These are phyloP conservation scores for Clonostachys rhizophaga DNA, from an alignment of 2,329 filamentous ascomycete species.

Conservation along the genomic window DNA sequence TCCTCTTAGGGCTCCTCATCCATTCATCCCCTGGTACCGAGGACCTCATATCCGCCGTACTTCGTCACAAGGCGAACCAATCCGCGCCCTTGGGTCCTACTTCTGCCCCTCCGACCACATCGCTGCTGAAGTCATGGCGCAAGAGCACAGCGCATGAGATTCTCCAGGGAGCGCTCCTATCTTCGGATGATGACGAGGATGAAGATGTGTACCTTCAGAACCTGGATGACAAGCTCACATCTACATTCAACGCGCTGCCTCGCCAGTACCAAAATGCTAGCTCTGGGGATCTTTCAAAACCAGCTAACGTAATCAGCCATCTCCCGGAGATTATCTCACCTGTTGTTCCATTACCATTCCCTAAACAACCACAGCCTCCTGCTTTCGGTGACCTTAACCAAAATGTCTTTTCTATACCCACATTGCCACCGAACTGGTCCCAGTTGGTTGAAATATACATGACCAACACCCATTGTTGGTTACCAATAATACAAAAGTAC, in stretches of 20 bases:
- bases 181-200: slow-evolving; percentile 1
- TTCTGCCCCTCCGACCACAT: not conserved
- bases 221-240: not conserved
- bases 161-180: not conserved
- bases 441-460: not conserved
- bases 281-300: too few relatives aligned
- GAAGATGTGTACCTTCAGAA: slow-evolving; percentile 1
- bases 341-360: too few relatives aligned
- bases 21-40: slow-evolving; percentile 1
- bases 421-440: not conserved
- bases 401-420: not conserved
- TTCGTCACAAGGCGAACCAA: not conserved
- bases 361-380: too few relatives aligned
- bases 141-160: slow-evolving; percentile 1
- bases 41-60: not conserved
- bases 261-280: not conserved
- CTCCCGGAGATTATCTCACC: too few relatives aligned
- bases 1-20: slow-evolving; percentile 4
- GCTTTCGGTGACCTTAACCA: too few relatives aligned
- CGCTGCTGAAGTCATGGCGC: slow-evolving; percentile 2
- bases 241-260: not conserved
- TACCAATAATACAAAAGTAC: slow-evolving; percentile 4
- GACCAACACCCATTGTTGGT: not conserved
- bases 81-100: too few relatives aligned
- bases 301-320: too few relatives aligned